Evolutionary conservation across 495 filamentous ascomycete species (phyloP).

Genomic region (Tuber brumale): DNA sequence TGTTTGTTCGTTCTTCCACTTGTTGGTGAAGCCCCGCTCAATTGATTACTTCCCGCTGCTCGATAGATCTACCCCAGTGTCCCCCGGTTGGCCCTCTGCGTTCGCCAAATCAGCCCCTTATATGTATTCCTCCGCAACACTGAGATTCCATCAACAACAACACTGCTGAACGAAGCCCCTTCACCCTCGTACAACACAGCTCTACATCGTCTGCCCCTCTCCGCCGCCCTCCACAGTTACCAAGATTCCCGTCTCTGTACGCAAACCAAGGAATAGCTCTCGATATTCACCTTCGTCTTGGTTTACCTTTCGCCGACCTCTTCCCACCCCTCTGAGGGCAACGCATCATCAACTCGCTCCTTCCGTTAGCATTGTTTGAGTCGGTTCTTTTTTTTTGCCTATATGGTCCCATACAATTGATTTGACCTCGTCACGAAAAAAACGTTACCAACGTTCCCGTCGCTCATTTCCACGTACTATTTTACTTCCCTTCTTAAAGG

Average conservation of each 20-base stretch:
- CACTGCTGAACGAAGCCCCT: neutral
- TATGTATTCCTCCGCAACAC: neutral
- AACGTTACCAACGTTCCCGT: slow-evolving; percentile 17
- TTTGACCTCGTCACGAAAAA: slow-evolving; percentile 25
- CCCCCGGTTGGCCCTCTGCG: slow-evolving; percentile 2
- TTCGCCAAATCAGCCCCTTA: slow-evolving; percentile 6
- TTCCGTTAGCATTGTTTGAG: slow-evolving; percentile 17
- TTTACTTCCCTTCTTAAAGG: slow-evolving; percentile 8
- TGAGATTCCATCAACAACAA: neutral
- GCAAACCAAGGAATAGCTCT: slow-evolving; percentile 23
- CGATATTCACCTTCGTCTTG: slow-evolving; percentile 20
- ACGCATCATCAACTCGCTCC: slow-evolving; percentile 14
- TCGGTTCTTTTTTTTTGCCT: slow-evolving; percentile 22
- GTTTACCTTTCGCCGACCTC: slow-evolving; percentile 19
- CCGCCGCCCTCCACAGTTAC: slow-evolving; percentile 17
- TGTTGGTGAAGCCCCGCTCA: slow-evolving; percentile 8
- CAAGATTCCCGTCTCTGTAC: slow-evolving; percentile 23
- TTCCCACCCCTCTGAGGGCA: slow-evolving; percentile 12
- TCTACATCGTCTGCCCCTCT: neutral
- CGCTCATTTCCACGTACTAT: slow-evolving; percentile 31
- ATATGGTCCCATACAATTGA: slow-evolving; percentile 24
- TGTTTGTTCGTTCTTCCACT: slow-evolving; percentile 15
- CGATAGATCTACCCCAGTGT: neutral
- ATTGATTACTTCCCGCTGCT: slow-evolving; percentile 4
- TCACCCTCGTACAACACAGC: neutral